A percentile compares a stretch with the other conserved stretches of the same genome.
These are phyloP conservation scores for Wickerhamia fluorescens DNA, from an alignment of 805 yeast species.

Conservation along the genomic window DNA sequence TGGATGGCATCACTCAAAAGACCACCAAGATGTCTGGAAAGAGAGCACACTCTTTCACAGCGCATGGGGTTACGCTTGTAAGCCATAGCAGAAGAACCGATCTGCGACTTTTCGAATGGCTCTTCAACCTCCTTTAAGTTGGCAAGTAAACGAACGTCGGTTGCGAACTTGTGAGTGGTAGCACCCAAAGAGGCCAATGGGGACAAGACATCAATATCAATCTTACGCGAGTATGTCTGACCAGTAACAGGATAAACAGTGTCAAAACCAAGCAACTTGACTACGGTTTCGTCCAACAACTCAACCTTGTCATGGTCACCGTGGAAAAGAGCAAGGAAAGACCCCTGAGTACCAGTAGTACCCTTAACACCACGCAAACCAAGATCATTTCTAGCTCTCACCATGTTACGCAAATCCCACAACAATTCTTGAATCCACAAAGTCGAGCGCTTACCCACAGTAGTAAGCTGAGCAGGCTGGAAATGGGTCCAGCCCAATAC, in stretches of 20 bases:
- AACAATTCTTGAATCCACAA: constrained; percentile 95
- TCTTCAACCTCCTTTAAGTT: constrained; percentile 96
- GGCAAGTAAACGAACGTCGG: constrained; percentile 92
- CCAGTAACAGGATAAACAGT: constrained; percentile 97
- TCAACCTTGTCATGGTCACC: constrained; percentile 98
- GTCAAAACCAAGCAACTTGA: constrained; percentile 87
- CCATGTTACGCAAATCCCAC: constrained; percentile 96
- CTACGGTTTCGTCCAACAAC: constrained; percentile 83
- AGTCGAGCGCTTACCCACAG: constrained; percentile 97
- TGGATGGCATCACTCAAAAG: constrained; percentile 88
- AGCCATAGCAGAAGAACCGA: constrained; percentile 98
- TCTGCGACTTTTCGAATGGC: constrained; percentile 97
- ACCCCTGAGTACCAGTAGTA: constrained; percentile 98
- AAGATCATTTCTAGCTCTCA: constrained; percentile 91
- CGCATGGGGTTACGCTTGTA: constrained; percentile 99
- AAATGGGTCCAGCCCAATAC: constrained; percentile 99
- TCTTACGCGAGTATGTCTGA: constrained; percentile 97
- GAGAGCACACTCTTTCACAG: constrained; percentile 97
- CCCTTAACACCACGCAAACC: constrained; percentile 98
- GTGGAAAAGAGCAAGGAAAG: constrained; percentile 89
- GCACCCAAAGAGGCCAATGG: constrained; percentile 95
- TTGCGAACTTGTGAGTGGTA: constrained; percentile 94
- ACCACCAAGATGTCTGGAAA: constrained; percentile 91
- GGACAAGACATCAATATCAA: constrained; percentile 87
- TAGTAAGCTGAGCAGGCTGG: constrained; percentile 98